These are phyloP conservation scores for Aspergillus candidus DNA, from an alignment of 2,329 filamentous ascomycete species.

Conservation along the genomic window DNA sequence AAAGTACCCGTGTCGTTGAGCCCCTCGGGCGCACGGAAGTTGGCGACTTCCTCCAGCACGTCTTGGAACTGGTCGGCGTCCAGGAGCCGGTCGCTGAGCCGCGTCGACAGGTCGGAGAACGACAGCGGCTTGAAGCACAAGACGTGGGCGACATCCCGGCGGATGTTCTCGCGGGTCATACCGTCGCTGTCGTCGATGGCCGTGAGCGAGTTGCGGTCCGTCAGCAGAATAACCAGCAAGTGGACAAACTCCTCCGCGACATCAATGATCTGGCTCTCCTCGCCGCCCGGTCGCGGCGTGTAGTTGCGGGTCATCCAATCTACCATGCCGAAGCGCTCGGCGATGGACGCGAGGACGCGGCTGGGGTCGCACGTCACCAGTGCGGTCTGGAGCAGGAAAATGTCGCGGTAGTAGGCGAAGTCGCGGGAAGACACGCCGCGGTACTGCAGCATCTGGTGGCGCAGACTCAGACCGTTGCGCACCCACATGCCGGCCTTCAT, in stretches of 20 bases:
- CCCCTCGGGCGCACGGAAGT: conserved; percentile 83
- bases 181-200: conserved; percentile 30
- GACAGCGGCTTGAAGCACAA: conserved; percentile 94
- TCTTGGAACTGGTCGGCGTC: conserved; percentile 84
- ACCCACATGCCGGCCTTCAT: conserved; percentile 99
- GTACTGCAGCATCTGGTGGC: conserved; percentile 92
- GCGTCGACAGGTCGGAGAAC: conserved; percentile 82
- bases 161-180: conserved; percentile 65
- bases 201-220: conserved; percentile 71
- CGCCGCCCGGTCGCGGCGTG: conserved; percentile 65
- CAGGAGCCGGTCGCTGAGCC: conserved; percentile 80
- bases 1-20: conserved; percentile 90
- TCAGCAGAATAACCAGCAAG: conserved; percentile 81
- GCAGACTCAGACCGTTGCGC: conserved; percentile 88
- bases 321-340: conserved; percentile 85
- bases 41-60: conserved; percentile 80
- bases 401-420: conserved; percentile 87
- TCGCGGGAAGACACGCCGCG: conserved; percentile 83
- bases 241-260: conserved; percentile 95
- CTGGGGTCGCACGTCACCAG: conserved; percentile 79
- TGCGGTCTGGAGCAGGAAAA: conserved; percentile 87
- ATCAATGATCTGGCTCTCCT: conserved; percentile 83
- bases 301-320: conserved; percentile 84
- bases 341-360: conserved; percentile 77
- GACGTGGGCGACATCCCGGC: conserved; percentile 85